These are phyloP conservation scores for Tulasnella sp. DNA, from an alignment of 768 basidiomycete species.

Conservation along the genomic window DNA sequence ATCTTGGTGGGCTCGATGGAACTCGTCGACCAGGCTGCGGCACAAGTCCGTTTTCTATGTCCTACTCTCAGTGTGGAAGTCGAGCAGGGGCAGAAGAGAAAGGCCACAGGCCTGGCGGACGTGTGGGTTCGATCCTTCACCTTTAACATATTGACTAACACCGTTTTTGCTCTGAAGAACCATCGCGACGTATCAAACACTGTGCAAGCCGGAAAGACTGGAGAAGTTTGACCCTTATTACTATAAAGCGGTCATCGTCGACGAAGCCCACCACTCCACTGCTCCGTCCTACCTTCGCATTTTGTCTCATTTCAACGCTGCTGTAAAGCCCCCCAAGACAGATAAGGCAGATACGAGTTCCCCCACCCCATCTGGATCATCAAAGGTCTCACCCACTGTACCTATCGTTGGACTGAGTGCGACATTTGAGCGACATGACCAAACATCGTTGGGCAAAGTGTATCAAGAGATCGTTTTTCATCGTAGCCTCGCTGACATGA, in stretches of 20 bases:
- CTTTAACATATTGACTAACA: background rate
- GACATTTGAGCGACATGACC: conserved; percentile 87
- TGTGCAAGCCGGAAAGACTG: conserved; percentile 49
- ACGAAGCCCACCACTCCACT: conserved; percentile 93
- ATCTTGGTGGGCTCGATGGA: conserved; percentile 86
- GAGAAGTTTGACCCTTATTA: conserved; percentile 57
- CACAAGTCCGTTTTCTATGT: conserved; percentile 50
- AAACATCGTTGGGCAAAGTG: conserved; percentile 73
- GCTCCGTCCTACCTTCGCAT: conserved; percentile 83
- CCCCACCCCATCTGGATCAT: conserved; percentile 29
- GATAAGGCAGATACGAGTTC: conserved; percentile 35
- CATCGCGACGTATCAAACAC: conserved; percentile 80
- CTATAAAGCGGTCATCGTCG: conserved; percentile 70
- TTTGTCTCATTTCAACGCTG: conserved; percentile 65
- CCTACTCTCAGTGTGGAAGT: conserved; percentile 77
- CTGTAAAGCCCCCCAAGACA: conserved; percentile 28
- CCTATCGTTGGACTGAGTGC: conserved; percentile 92
- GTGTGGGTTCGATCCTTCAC: conserved; percentile 42
- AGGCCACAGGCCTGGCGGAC: conserved; percentile 69
- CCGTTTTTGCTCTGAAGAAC: conserved; percentile 38
- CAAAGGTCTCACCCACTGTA: conserved; percentile 26
- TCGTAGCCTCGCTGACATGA: conserved; percentile 81
- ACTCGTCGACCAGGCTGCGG: conserved; percentile 75
- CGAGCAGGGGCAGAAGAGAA: conserved; percentile 70
- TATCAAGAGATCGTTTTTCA: conserved; percentile 92